Conservation (phyloP, 2,329 filamentous ascomycete genomes). For the Pseudogymnoascus sp. region DNA sequence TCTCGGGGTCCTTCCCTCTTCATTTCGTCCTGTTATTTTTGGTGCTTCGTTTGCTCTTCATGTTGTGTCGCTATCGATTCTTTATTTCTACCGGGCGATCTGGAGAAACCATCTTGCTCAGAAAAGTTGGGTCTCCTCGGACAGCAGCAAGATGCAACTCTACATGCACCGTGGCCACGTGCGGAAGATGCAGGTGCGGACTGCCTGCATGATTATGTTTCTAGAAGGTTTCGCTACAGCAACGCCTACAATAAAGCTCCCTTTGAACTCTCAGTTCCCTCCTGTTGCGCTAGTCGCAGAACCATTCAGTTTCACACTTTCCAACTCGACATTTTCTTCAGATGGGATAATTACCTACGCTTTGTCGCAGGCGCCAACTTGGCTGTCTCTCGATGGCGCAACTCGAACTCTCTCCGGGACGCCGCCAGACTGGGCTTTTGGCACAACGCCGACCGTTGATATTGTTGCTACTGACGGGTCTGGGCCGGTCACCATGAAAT, state of each 20-base stretch:
- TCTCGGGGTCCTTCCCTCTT: not conserved
- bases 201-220: not conserved
- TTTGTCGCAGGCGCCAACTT: constrained; percentile 58
- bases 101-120: not conserved
- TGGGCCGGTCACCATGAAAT: constrained; percentile 56
- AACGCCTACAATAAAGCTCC: constrained; percentile 48
- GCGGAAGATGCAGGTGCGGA: not conserved
- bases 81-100: constrained; percentile 4
- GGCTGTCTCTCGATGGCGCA: constrained; percentile 64
- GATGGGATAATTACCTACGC: constrained; percentile 55
- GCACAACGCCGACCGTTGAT: constrained; percentile 55
- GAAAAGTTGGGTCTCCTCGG: not conserved
- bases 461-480: constrained; percentile 63
- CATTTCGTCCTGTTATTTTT: constrained; percentile 1
- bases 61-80: not conserved
- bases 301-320: constrained; percentile 65
- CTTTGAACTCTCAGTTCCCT: constrained; percentile 78
- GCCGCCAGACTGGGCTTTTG: constrained; percentile 47
- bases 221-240: constrained; percentile 20
- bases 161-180: not conserved
- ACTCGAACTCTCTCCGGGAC: constrained; percentile 64
- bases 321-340: constrained; percentile 65
- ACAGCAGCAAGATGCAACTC: not conserved
- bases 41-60: not conserved
- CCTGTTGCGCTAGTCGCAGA: constrained; percentile 64